Evolutionary conservation across 331 rosid genomes (phyloP), one percentile per base, ranked within the genome.

Genomic region (Dryas integrifolia): DNA sequence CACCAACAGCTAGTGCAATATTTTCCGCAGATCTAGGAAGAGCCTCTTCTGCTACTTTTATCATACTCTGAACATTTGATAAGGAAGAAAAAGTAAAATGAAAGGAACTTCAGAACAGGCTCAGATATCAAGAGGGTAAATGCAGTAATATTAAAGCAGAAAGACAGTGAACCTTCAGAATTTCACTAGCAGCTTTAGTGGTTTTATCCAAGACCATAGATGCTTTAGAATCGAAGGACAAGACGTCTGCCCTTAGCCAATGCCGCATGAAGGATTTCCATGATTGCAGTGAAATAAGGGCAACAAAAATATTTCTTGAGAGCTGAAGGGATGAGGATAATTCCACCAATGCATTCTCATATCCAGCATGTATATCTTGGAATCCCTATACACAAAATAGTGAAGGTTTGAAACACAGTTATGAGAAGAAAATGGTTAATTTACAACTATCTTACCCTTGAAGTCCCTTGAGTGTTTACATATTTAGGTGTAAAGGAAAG

Each of bases 21-120:
- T 94, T 94, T 82, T 89, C 98, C 72, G 97, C 92, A 82, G 92
- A 86, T 84, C 97, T 85, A 69, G 98, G 98, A 68, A 91, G 79
- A 74, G 90, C 88, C 84, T 80, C 95, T 77, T 88, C 86, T 1
- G 96, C 90, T 61, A 77, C 77, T 44, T 74, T 88, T 47, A 88
- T 79, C 87, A 88, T 51, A 66, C 88, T 86, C 98, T 94, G 92
- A 69, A 85, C 41, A 69, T 69, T 11, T 38, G 50, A 58, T 13
- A 76, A 81, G 45, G 49, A 49, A 72, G 9, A 74, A 35, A 56
- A 73, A 58, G 41, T 69, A 76, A 59, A 56, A 67, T 44, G 61
- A 52, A 82, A 52, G 52, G 21, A 76, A 66, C 64, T 72, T 87
- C 52, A 50, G 74, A 59, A 59, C 18, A 30, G 72, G 40, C 70